A percentile compares a stretch with the other conserved stretches of the same genome.
phyloP scores from a whole-genome alignment of 371 early-diverging fungal genomes.

The Zopfochytrium polystomum region DNA sequence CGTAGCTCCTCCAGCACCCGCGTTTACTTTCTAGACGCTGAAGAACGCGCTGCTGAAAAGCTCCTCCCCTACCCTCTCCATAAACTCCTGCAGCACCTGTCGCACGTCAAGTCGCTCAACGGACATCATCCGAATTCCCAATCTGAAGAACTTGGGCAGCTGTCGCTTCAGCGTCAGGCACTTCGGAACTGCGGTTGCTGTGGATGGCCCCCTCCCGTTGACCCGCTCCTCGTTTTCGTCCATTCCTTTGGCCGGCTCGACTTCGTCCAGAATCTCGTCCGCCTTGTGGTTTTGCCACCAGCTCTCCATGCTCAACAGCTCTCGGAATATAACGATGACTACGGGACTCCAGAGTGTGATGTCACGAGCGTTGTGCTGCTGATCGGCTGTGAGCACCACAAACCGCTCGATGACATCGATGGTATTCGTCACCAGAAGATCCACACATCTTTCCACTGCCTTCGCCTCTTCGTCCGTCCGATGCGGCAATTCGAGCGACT shows the following conservation, averaged over 20 bases:
- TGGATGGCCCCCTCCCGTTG: neutral
- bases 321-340: slow-evolving; percentile 44
- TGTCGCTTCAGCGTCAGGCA: slow-evolving; percentile 27
- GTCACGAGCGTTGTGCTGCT: slow-evolving; percentile 36
- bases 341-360: slow-evolving; percentile 51
- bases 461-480: slow-evolving; percentile 1
- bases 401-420: slow-evolving; percentile 42
- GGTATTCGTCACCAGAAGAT: slow-evolving; percentile 33
- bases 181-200: neutral
- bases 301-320: slow-evolving; percentile 36
- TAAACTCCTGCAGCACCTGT: slow-evolving; percentile 39
- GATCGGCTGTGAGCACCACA: slow-evolving; percentile 37
- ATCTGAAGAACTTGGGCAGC: slow-evolving; percentile 34
- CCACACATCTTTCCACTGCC: neutral
- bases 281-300: slow-evolving; percentile 26
- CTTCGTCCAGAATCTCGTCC: neutral
- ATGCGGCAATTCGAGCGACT: neutral
- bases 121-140: slow-evolving; percentile 39
- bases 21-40: too few relatives aligned
- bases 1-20: too few relatives aligned
- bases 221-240: neutral
- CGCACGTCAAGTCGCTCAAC: slow-evolving; percentile 45
- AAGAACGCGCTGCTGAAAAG: too few relatives aligned
- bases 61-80: slow-evolving; percentile 44
- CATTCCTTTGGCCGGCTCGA: neutral